Evolutionary conservation across 305 asterid species (phyloP).

Genomic region (Plantago rigida): DNA sequence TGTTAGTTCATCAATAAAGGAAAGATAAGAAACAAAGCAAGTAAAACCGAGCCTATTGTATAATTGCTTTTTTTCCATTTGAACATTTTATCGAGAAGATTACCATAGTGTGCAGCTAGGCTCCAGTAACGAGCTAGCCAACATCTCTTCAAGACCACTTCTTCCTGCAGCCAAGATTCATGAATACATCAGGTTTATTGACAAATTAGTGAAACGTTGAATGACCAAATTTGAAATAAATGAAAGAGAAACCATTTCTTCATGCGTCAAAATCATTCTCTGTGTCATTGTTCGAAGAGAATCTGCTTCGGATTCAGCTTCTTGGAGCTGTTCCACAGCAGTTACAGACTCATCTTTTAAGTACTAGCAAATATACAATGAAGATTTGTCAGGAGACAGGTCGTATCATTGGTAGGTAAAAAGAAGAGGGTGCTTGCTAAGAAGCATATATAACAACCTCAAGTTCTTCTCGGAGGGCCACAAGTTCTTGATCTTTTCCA

Average conservation of each 20-base stretch:
- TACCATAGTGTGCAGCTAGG: slow-evolving; percentile 86
- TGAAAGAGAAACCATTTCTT: slow-evolving; percentile 73
- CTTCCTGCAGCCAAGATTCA: slow-evolving; percentile 53
- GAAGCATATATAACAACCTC: slow-evolving; percentile 45
- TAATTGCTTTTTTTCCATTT: slow-evolving; percentile 7
- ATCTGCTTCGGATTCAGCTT: slow-evolving; percentile 92
- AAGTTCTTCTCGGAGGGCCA: slow-evolving; percentile 63
- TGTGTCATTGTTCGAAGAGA: slow-evolving; percentile 85
- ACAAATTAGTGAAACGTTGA: slow-evolving; percentile 12
- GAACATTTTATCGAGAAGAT: slow-evolving; percentile 25
- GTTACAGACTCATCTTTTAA: slow-evolving; percentile 55
- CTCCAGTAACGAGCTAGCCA: slow-evolving; percentile 99
- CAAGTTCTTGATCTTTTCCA: slow-evolving; percentile 74
- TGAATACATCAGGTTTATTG: slow-evolving; percentile 21
- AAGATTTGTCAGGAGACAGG: slow-evolving; percentile 27
- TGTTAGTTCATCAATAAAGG: neutral
- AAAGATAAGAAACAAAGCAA: slow-evolving; percentile 10
- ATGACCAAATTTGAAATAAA: slow-evolving; percentile 20
- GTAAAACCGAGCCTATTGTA: slow-evolving; percentile 15
- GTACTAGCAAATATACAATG: slow-evolving; percentile 42
- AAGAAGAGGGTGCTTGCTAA: slow-evolving; percentile 13
- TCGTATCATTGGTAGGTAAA: slow-evolving; percentile 16
- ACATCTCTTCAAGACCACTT: slow-evolving; percentile 94
- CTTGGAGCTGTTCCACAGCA: slow-evolving; percentile 68
- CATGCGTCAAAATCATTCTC: slow-evolving; percentile 97